Evolutionary conservation across 2,329 filamentous ascomycete genomes (phyloP).

Genomic region (Epichloe uncinata): DNA sequence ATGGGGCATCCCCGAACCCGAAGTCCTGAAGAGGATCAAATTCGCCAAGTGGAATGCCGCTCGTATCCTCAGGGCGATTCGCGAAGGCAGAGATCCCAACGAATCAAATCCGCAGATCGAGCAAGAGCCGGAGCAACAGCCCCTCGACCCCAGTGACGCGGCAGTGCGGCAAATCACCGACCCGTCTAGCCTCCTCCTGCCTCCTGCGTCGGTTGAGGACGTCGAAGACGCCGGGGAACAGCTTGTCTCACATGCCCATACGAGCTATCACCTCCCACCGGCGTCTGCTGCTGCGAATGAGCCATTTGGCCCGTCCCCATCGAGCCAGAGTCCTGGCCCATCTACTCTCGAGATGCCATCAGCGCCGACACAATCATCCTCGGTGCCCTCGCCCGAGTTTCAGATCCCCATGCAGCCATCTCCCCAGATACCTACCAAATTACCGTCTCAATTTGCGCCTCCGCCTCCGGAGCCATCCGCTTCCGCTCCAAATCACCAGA

Average conservation of each 20-base stretch:
- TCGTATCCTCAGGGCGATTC: constrained; percentile 80
- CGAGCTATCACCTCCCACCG: constrained; percentile 22
- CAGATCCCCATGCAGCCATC: constrained; percentile 17
- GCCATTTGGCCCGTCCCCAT: constrained; percentile 21
- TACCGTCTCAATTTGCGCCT: constrained; percentile 13
- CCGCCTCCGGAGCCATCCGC: constrained; percentile 9
- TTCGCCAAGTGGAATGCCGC: constrained; percentile 94
- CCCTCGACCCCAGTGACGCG: constrained; percentile 49
- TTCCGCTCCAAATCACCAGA: constrained; percentile 4
- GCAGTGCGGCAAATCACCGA: constrained; percentile 40
- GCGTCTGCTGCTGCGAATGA: constrained; percentile 8
- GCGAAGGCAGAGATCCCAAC: constrained; percentile 85
- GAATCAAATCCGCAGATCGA: constrained; percentile 63
- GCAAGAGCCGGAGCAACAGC: constrained; percentile 22
- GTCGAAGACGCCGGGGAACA: constrained; percentile 30
- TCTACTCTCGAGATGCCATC: constrained; percentile 11
- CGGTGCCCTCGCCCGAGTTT: constrained; percentile 5
- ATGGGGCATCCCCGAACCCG: constrained; percentile 67
- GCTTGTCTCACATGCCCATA: constrained; percentile 11
- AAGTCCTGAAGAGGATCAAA: constrained; percentile 77
- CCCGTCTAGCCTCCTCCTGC: constrained; percentile 19
- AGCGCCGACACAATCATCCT: constrained; percentile 8
- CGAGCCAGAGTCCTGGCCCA: constrained; percentile 17
- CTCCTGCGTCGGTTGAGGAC: constrained; percentile 39
- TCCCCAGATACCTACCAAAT: constrained; percentile 14